Evolutionary conservation across 2,329 filamentous ascomycete genomes (phyloP), one percentile per base, ranked within the genome.

Genomic region (Coleophoma eucalyptorum): DNA sequence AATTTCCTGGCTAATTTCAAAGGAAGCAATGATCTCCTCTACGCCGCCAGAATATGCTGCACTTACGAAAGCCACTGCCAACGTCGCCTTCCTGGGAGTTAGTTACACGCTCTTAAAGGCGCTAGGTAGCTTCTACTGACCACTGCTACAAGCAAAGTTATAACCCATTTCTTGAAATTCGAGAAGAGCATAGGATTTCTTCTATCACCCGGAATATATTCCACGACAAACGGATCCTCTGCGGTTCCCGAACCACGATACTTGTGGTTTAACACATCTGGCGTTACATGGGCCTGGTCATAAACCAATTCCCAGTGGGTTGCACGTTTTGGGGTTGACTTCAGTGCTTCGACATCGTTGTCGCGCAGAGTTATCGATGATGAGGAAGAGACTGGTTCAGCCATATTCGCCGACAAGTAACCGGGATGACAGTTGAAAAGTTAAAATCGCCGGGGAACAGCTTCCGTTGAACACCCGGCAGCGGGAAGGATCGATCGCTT

Each of bases 161-260:
- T 69, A 3, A 58, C 55, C 78, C 78, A 83, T 65, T 79, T 80
- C 59, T 69, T 72, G 10, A 54, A 31, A 2, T 59, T 52, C n/a
- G 68, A 65, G 55, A 75, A 80, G 18, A 67, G 63, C 70, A 80
- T 74, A 0, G 80, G 79, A 56, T 83, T 80, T 41, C 76, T 69
- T 7, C 77, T 74, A 57, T 83, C 80, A 45, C 79, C 61, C 3
- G 71, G 69, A 32, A 81, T 75, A 70, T 73, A 83, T 47, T 69
- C 68, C 35, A 82, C 77, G 3, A 69, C 64, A 54, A 73, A 83
- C 1, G 80, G 79, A 48, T 81, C 77, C 16, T 75, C 71, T 16
- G 74, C 70, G 3, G 79, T 82, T 49, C 79, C 79, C 21, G 69
- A 68, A 5, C 74, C 74, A 4, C 58, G 49, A 50, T 76, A 76